A percentile compares a stretch with the other conserved stretches of the same genome.
Evolutionary conservation across 1,284 basidiomycete genomes (phyloP).

Genomic region (Tilletia setariae): DNA sequence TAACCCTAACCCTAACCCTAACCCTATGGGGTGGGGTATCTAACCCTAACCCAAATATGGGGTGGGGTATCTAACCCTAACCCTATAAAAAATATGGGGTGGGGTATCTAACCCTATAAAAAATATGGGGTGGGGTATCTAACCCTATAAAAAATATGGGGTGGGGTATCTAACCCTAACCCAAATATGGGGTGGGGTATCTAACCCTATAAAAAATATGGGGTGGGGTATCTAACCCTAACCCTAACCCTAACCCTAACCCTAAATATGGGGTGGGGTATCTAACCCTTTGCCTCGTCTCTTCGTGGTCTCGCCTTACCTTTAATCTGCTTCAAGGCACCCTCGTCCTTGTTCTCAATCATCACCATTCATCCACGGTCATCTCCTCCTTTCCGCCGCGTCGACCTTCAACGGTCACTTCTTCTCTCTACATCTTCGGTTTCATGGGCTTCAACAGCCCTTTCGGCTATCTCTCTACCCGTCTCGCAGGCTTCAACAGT

Average conservation of each 20-base stretch:
- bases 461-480: too few species aligned
- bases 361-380: too few species aligned
- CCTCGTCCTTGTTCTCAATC: not conserved
- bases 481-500: too few species aligned
- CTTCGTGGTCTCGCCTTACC: not conserved
- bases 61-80: not conserved
- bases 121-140: too few species aligned
- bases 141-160: too few species aligned
- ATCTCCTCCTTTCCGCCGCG: not conserved
- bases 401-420: not conserved
- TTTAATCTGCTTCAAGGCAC: not conserved
- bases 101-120: too few species aligned
- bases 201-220: too few species aligned
- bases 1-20: conserved; percentile 22
- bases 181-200: too few species aligned
- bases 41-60: not conserved
- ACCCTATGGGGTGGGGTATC: not conserved
- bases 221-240: not conserved
- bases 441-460: too few species aligned
- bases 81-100: too few species aligned
- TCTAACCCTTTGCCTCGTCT: not conserved
- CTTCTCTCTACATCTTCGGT: not conserved
- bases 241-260: not conserved
- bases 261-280: too few species aligned
- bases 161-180: too few species aligned